Evolutionary conservation across 257 asterid genomes (phyloP), one percentile per base, ranked within the genome.

Genomic region (Nicotiana undulata): DNA sequence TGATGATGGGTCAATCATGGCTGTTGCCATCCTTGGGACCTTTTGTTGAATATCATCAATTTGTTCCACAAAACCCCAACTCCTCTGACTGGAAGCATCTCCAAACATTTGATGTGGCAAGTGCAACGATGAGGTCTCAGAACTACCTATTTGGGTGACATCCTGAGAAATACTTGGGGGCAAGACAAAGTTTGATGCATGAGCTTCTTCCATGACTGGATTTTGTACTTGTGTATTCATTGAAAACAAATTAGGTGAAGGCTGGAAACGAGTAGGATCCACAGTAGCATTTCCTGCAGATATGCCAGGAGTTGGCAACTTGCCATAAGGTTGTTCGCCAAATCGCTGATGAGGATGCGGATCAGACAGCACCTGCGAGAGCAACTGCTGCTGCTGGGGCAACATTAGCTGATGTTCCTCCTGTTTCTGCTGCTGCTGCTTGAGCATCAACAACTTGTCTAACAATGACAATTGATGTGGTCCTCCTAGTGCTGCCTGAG

Each of bases 311-410:
- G 86, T 64, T 79, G 88, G 94, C 81, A 89, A 75, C 85, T 86
- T 91, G 40, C 87, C 89, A 82, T 88, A 85, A 55, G 94, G 83
- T 53, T 80, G 78, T 37, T 93, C 95, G 51, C 89, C 90, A 52
- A 89, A 56, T 51, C 85, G 90, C 84, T 87, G 94, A 58, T 85
- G 90, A 58, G 87, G 85, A 70, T 89, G 92, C 52, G 85, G 92
- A 84, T 90, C 97, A 66, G 92, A 86, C 26, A 92, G 88, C 77
- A 90, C 83, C 59, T 92, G 93, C 1, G 98, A 88, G 79, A 96
- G 90, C 86, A 96, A 87, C 51, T 91, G 98, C 52, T 94, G 98
- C 82, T 94, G 98, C 84, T 90, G 97, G 51, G 82, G 94, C 80
- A 91, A 63, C 63, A 93, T 67, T 70, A 81, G 89, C 52, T 89